Conservation (phyloP, 2,329 filamentous ascomycete species). For the Nothopassalora personata region DNA sequence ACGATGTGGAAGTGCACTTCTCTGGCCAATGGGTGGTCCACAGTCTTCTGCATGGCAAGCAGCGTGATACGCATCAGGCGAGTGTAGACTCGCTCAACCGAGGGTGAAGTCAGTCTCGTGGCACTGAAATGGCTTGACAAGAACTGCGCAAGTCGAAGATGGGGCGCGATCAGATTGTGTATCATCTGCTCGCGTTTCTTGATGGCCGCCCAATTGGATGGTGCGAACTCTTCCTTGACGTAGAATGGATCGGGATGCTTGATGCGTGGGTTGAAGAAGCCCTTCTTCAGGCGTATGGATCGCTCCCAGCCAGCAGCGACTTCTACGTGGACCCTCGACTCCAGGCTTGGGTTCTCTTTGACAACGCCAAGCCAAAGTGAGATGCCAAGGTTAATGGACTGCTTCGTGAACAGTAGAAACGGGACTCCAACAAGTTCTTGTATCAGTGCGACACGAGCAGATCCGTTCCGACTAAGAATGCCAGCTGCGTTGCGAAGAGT, state of each 20-base stretch:
- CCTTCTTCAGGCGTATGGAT: slow-evolving; percentile 69
- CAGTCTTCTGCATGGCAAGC: slow-evolving; percentile 63
- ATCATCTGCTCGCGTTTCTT: slow-evolving; percentile 70
- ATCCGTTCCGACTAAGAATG: slow-evolving; percentile 71
- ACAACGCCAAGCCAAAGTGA: slow-evolving; percentile 96
- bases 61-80: slow-evolving; percentile 76
- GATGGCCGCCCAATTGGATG: slow-evolving; percentile 73
- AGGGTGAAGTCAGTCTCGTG: slow-evolving; percentile 74
- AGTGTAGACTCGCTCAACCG: slow-evolving; percentile 75
- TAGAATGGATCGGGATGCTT: slow-evolving; percentile 83
- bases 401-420: slow-evolving; percentile 87
- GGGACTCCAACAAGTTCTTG: slow-evolving; percentile 89
- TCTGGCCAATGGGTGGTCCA: slow-evolving; percentile 77
- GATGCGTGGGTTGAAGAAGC: slow-evolving; percentile 72
- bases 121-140: slow-evolving; percentile 93
- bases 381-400: slow-evolving; percentile 90
- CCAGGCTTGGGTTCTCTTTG: slow-evolving; percentile 86
- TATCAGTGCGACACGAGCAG: slow-evolving; percentile 71
- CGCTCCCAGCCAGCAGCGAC: slow-evolving; percentile 88
- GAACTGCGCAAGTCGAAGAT: slow-evolving; percentile 80
- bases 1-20: slow-evolving; percentile 89
- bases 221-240: slow-evolving; percentile 84
- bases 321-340: slow-evolving; percentile 77
- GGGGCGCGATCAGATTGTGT: slow-evolving; percentile 79
- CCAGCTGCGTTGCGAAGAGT: slow-evolving; percentile 80